Conservation (phyloP, 495 filamentous ascomycete species). For the Bryoglossum gracile region DNA sequence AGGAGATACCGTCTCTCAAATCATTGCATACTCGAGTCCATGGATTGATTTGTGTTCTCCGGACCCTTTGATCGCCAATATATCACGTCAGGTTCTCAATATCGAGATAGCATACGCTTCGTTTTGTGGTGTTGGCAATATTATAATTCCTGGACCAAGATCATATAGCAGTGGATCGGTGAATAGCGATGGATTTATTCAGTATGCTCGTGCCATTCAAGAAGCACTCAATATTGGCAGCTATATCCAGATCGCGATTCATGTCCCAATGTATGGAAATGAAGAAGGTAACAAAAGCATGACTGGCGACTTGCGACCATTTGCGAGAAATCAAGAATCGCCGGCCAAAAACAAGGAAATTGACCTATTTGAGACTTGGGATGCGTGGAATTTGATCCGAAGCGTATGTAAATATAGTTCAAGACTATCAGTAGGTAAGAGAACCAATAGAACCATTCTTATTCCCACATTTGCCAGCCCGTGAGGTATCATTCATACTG, state of each 20-base stretch:
- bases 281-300: conserved; percentile 41
- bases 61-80: conserved; percentile 69
- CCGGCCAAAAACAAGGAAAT: conserved; percentile 35
- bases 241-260: conserved; percentile 73
- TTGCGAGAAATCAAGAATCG: conserved; percentile 37
- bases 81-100: conserved; percentile 83
- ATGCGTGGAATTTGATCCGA: conserved; percentile 85
- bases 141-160: conserved; percentile 72
- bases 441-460: conserved; percentile 21
- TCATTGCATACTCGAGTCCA: conserved; percentile 66
- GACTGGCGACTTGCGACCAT: conserved; percentile 49
- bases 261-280: conserved; percentile 70
- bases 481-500: conserved; percentile 5
- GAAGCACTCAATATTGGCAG: conserved; percentile 65
- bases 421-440: conserved; percentile 81
- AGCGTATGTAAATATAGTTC: conserved; percentile 78
- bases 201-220: conserved; percentile 80
- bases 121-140: conserved; percentile 81
- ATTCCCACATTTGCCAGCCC: conserved; percentile 13
- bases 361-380: conserved; percentile 75
- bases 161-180: conserved; percentile 34
- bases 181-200: conserved; percentile 38
- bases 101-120: conserved; percentile 89
- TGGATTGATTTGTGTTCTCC: conserved; percentile 89
- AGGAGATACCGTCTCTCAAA: conserved; percentile 58